Conservation (phyloP, 805 yeast genomes). For the Sporopachydermia quercuum region DNA sequence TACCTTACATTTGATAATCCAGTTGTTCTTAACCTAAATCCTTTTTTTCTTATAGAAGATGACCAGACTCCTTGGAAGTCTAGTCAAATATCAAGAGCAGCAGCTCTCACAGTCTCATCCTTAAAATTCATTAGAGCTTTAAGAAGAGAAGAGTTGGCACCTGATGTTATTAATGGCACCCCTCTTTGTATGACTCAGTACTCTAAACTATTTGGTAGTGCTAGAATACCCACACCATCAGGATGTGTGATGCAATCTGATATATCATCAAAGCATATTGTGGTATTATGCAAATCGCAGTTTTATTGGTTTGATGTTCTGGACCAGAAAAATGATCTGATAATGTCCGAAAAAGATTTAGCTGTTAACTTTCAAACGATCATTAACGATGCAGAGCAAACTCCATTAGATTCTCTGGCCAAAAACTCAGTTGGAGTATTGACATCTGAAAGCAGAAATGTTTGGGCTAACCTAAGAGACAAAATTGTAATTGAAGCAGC, state of each 20-base stretch:
- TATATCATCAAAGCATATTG: conserved; percentile 58
- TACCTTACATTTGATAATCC: conserved; percentile 68
- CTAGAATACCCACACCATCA: conserved; percentile 67
- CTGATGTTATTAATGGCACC: conserved; percentile 50
- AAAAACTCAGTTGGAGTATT: conserved; percentile 76
- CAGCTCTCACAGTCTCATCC: conserved; percentile 61
- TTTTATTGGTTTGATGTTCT: conserved; percentile 92
- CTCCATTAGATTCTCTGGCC: conserved; percentile 41
- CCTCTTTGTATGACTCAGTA: conserved; percentile 88
- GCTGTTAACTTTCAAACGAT: conserved; percentile 63
- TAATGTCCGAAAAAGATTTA: conserved; percentile 62
- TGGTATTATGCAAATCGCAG: conserved; percentile 72
- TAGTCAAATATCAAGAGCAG: conserved; percentile 67
- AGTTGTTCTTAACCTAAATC: conserved; percentile 79
- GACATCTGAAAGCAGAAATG: conserved; percentile 77
- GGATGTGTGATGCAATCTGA: conserved; percentile 85
- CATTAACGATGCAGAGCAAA: conserved; percentile 45
- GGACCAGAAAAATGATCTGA: conserved; percentile 54
- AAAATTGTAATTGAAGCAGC: conserved; percentile 21
- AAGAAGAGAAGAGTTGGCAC: conserved; percentile 56
- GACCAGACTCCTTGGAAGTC: conserved; percentile 64
- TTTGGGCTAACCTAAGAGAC: conserved; percentile 70
- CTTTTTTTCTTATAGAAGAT: conserved; percentile 80
- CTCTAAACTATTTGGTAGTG: conserved; percentile 71
- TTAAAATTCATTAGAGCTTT: conserved; percentile 69